Evolutionary conservation across 116 monocot species (phyloP).

Genomic region (Dioscorea cayenensis): DNA sequence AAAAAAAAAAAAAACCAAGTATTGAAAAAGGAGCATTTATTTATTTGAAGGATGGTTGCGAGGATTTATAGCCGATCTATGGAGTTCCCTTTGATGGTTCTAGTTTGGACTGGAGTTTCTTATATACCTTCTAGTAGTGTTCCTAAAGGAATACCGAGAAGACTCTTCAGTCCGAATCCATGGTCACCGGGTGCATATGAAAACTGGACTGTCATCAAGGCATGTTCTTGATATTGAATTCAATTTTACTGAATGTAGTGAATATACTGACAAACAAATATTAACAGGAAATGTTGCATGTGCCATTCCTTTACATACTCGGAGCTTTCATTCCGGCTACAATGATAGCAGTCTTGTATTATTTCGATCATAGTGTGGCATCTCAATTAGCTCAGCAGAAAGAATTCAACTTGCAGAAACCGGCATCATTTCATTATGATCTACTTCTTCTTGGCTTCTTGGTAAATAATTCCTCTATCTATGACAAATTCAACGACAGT

Average conservation of each 20-base stretch:
- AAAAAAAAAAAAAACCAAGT: neutral
- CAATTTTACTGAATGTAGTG: neutral
- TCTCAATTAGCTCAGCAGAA: constrained; percentile 72
- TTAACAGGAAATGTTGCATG: constrained; percentile 59
- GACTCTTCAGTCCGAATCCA: constrained; percentile 73
- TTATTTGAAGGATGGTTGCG: constrained; percentile 46
- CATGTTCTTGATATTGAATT: constrained; percentile 10
- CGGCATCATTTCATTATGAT: constrained; percentile 74
- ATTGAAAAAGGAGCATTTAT: neutral
- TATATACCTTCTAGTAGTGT: constrained; percentile 57
- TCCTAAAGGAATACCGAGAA: constrained; percentile 63
- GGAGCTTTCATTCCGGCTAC: constrained; percentile 79
- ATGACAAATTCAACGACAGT: neutral
- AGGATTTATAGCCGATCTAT: constrained; percentile 71
- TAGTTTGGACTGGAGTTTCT: constrained; percentile 71
- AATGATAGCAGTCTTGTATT: constrained; percentile 77
- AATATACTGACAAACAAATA: neutral
- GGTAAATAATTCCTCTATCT: constrained; percentile 19
- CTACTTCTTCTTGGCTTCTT: constrained; percentile 64
- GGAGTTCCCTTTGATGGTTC: constrained; percentile 78
- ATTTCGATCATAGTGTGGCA: constrained; percentile 74
- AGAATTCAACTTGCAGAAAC: constrained; percentile 73
- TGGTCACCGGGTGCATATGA: constrained; percentile 74
- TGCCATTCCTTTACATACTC: constrained; percentile 64
- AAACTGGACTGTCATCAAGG: constrained; percentile 78